Conservation (phyloP, 2,329 filamentous ascomycete genomes). For the Penicillium sp. region DNA sequence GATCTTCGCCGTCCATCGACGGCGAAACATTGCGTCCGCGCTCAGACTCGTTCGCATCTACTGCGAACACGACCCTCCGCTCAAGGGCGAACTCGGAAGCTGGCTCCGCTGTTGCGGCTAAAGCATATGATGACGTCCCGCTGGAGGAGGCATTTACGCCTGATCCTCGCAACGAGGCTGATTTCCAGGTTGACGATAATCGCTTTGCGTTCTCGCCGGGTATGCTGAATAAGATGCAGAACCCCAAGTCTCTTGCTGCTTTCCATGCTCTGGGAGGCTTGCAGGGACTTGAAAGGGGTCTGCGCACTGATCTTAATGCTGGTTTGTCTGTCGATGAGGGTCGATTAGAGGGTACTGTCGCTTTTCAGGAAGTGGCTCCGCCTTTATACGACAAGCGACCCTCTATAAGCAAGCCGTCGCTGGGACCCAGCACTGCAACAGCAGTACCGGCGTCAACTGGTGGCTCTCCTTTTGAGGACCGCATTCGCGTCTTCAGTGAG, state of each 20-base stretch:
- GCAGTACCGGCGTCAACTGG: slow-evolving; percentile 7
- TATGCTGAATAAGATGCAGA: slow-evolving; percentile 78
- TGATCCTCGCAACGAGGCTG: slow-evolving; percentile 67
- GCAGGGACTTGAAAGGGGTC: slow-evolving; percentile 69
- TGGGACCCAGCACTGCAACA: not conserved
- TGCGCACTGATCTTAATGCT: slow-evolving; percentile 65
- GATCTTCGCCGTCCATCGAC: slow-evolving; percentile 35
- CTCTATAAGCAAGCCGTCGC: slow-evolving; percentile 11
- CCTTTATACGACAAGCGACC: slow-evolving; percentile 14
- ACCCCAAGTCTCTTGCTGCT: slow-evolving; percentile 78
- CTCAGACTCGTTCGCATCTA: slow-evolving; percentile 39
- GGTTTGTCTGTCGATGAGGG: slow-evolving; percentile 75
- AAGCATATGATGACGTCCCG: slow-evolving; percentile 37
- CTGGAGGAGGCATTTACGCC: slow-evolving; percentile 61
- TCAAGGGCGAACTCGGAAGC: slow-evolving; percentile 34
- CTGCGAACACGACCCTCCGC: slow-evolving; percentile 30
- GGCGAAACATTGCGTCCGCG: slow-evolving; percentile 44
- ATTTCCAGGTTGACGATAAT: slow-evolving; percentile 72
- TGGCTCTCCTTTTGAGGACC: slow-evolving; percentile 47
- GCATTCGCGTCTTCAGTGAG: slow-evolving; percentile 56
- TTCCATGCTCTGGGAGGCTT: slow-evolving; percentile 78
- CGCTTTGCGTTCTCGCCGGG: slow-evolving; percentile 76
- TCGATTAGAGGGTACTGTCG: slow-evolving; percentile 58
- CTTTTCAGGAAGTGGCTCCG: slow-evolving; percentile 64
- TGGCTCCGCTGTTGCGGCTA: slow-evolving; percentile 12